Evolutionary conservation across 1,284 basidiomycete species (phyloP).

Genomic region (Boletellus sp.): DNA sequence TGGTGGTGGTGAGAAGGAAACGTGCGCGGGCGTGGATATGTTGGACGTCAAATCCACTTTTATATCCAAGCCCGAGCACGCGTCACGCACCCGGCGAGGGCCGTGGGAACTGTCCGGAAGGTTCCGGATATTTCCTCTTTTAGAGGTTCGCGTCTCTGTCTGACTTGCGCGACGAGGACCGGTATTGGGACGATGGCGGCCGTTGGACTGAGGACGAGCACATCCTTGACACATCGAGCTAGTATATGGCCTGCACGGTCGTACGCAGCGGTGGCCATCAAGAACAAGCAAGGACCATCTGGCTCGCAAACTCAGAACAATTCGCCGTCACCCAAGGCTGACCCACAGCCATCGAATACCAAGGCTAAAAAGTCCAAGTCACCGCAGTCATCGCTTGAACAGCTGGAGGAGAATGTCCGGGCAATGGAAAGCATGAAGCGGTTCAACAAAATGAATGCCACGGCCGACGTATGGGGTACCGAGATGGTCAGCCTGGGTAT

Average conservation of each 20-base stretch:
- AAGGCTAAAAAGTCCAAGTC: slow-evolving; percentile 9
- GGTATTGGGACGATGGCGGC: slow-evolving; percentile 10
- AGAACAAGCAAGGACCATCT: slow-evolving; percentile 12
- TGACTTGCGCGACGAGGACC: neutral
- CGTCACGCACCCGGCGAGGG: slow-evolving; percentile 23
- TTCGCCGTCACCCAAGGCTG: slow-evolving; percentile 8
- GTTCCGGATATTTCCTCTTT: slow-evolving; percentile 3
- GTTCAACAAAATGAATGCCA: slow-evolving; percentile 34
- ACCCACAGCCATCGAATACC: neutral
- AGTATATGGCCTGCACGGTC: slow-evolving; percentile 6
- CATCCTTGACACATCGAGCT: slow-evolving; percentile 6
- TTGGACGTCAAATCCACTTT: slow-evolving; percentile 12
- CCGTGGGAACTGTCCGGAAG: slow-evolving; percentile 16
- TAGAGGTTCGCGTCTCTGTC: slow-evolving; percentile 3
- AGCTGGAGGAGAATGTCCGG: slow-evolving; percentile 37
- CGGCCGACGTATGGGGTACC: slow-evolving; percentile 49
- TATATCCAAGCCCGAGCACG: neutral
- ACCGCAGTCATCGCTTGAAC: slow-evolving; percentile 14
- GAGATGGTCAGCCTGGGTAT: slow-evolving; percentile 49
- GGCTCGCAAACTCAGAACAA: slow-evolving; percentile 3
- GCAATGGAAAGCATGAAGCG: slow-evolving; percentile 41
- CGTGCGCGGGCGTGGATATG: neutral
- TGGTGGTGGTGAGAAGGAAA: slow-evolving; percentile 24
- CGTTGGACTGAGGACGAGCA: slow-evolving; percentile 9
- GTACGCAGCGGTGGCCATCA: slow-evolving; percentile 19